Conservation (phyloP, 2,329 filamentous ascomycete species). For the Ophiobolus disseminans region DNA sequence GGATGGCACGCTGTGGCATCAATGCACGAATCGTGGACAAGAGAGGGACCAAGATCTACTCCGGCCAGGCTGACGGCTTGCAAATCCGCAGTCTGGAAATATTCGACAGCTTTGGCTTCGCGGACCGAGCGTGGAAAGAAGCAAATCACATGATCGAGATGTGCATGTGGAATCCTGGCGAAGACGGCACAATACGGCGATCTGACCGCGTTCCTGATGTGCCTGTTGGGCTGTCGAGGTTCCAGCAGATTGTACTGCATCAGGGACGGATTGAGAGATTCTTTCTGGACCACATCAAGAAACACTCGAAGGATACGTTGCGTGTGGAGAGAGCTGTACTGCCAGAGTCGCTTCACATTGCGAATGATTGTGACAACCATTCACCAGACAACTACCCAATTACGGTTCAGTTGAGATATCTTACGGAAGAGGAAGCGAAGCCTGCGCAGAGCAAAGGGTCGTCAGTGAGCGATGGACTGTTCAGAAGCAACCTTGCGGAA, state of each 20-base stretch:
- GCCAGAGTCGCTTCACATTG: slow-evolving; percentile 63
- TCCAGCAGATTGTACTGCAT: slow-evolving; percentile 71
- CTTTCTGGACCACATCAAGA: slow-evolving; percentile 67
- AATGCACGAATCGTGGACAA: slow-evolving; percentile 53
- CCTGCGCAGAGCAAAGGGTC: slow-evolving; percentile 53
- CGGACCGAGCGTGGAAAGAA: slow-evolving; percentile 69
- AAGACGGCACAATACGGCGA: slow-evolving; percentile 63
- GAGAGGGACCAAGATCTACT: slow-evolving; percentile 50
- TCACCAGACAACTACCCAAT: slow-evolving; percentile 63
- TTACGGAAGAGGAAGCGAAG: slow-evolving; percentile 65
- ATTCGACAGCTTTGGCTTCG: slow-evolving; percentile 70
- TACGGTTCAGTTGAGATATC: slow-evolving; percentile 63
- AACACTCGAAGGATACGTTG: slow-evolving; percentile 62
- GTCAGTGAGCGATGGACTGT: slow-evolving; percentile 60
- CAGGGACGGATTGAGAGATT: slow-evolving; percentile 75
- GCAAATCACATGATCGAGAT: slow-evolving; percentile 71
- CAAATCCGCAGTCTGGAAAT: slow-evolving; percentile 54
- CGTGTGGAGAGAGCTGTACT: slow-evolving; percentile 64
- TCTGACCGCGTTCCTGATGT: slow-evolving; percentile 69
- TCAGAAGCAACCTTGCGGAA: slow-evolving; percentile 64
- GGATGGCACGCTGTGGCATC: slow-evolving; percentile 52
- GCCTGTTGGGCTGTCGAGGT: slow-evolving; percentile 66
- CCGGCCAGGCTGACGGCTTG: slow-evolving; percentile 53
- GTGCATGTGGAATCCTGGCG: slow-evolving; percentile 65
- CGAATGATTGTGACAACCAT: slow-evolving; percentile 59